Conservation (phyloP, 305 asterid species). For the Fraxinus ornus region DNA sequence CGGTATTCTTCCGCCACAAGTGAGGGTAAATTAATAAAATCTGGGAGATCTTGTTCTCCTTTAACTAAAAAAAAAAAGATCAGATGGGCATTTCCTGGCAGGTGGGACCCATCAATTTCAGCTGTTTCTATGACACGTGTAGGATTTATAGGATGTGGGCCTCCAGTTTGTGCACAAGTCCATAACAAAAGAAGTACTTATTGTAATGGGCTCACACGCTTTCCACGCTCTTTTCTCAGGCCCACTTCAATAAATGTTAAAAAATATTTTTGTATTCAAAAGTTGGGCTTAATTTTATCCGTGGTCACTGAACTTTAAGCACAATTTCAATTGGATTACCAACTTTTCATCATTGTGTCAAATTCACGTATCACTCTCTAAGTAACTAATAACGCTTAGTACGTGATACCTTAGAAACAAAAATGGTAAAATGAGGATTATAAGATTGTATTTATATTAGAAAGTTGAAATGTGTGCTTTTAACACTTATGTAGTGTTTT, state of each 20-base stretch:
- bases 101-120: background rate
- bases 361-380: background rate
- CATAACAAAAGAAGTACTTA: background rate
- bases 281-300: background rate
- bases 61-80: no score
- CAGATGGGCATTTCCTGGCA: background rate
- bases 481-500: background rate
- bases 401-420: no score
- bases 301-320: background rate
- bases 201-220: background rate
- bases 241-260: background rate
- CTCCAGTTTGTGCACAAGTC: background rate
- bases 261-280: background rate
- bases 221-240: background rate
- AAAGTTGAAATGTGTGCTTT: background rate
- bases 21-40: no score
- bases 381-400: background rate
- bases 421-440: background rate
- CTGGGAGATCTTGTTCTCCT: no score
- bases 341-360: background rate
- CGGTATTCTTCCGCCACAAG: no score
- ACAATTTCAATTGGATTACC: background rate
- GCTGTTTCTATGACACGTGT: background rate
- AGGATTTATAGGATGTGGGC: background rate
- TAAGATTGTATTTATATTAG: background rate